Evolutionary conservation across 2,329 filamentous ascomycete species (phyloP).

Genomic region (Monilinia aucupariae): DNA sequence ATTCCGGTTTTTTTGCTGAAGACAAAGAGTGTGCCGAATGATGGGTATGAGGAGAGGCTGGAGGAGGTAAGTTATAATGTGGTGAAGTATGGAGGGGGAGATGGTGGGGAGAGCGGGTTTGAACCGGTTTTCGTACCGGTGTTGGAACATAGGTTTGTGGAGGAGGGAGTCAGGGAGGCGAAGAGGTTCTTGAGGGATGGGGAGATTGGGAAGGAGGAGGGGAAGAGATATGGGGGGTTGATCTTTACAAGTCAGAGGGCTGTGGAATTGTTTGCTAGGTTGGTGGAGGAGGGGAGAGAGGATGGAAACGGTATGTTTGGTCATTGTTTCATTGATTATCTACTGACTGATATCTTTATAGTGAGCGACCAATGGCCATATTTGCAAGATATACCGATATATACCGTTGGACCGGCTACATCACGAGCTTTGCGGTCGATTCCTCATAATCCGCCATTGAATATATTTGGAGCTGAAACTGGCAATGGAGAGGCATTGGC

Average conservation of each 20-base stretch:
- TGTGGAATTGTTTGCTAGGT: constrained; percentile 67
- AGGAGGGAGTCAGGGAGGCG: constrained; percentile 52
- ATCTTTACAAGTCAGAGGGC: constrained; percentile 82
- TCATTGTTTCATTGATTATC: constrained; percentile 6
- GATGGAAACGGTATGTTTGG: constrained; percentile 17
- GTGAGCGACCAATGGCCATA: constrained; percentile 43
- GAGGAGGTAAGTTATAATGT: constrained; percentile 34
- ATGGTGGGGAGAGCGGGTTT: constrained; percentile 41
- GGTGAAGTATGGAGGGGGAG: neutral
- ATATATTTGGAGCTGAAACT: constrained; percentile 72
- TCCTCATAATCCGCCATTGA: constrained; percentile 45
- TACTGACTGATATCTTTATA: constrained; percentile 13
- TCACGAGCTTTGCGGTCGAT: constrained; percentile 64
- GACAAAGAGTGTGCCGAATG: constrained; percentile 65
- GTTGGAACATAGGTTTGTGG: constrained; percentile 63
- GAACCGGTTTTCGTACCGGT: constrained; percentile 70
- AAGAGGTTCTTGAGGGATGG: constrained; percentile 44
- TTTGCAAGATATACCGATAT: constrained; percentile 56
- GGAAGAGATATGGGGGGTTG: constrained; percentile 61
- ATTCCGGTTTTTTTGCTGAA: constrained; percentile 68
- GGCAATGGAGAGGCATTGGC: constrained; percentile 82
- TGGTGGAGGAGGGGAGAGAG: constrained; percentile 47
- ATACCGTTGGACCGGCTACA: constrained; percentile 77
- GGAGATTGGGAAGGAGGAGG: constrained; percentile 38
- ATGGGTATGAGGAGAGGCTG: constrained; percentile 69